Conservation (phyloP, 2,329 filamentous ascomycete genomes). For the Fonsecaea nubica region DNA sequence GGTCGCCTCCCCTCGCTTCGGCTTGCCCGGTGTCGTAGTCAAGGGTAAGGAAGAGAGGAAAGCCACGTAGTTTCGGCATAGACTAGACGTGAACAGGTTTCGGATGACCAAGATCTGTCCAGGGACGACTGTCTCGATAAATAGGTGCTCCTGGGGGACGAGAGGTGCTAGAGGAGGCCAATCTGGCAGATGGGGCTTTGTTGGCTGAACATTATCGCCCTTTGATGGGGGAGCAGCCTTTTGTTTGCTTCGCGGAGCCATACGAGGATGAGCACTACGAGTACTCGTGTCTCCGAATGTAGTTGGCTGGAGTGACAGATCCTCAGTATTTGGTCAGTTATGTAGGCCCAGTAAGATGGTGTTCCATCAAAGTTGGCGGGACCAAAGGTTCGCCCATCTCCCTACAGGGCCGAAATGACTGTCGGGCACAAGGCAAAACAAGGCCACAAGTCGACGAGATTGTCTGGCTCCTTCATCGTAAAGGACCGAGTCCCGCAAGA, state of each 20-base stretch:
- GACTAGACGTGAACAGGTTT: conserved; percentile 74
- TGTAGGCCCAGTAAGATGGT: background rate
- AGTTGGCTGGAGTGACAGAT: background rate
- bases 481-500: background rate
- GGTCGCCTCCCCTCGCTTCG: conserved; percentile 79
- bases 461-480: background rate
- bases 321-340: background rate
- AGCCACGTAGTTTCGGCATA: conserved; percentile 77
- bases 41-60: conserved; percentile 75
- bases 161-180: conserved; percentile 77
- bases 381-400: background rate
- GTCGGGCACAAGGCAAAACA: background rate
- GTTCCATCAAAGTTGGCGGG: background rate
- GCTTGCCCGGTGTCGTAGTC: conserved; percentile 76
- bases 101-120: conserved; percentile 75
- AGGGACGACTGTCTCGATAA: conserved; percentile 62
- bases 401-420: background rate
- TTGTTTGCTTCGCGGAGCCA: conserved; percentile 32
- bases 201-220: conserved; percentile 4
- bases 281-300: background rate
- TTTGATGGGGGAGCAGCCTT: conserved; percentile 16
- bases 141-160: conserved; percentile 69
- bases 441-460: background rate
- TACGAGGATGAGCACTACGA: background rate
- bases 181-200: conserved; percentile 52